Percentiles rank a stretch among this genome's conserved stretches.
phyloP scores from a whole-genome alignment of 2,329 filamentous ascomycete genomes.

The Neobulgaria alba region DNA sequence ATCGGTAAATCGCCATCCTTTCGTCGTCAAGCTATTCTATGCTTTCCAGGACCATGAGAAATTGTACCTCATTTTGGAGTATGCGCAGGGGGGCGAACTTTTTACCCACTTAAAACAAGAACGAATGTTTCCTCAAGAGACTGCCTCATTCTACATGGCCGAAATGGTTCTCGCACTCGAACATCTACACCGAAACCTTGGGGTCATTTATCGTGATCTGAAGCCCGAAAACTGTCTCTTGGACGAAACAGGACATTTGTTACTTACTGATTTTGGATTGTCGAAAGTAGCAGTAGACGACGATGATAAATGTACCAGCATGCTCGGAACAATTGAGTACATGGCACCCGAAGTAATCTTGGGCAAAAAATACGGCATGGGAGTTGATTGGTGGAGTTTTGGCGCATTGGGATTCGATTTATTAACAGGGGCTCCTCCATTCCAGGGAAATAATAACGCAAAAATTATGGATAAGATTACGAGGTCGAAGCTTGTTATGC shows the following conservation, averaged over 20 bases:
- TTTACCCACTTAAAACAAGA: slow-evolving; percentile 93
- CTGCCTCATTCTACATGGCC: slow-evolving; percentile 95
- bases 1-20: slow-evolving; percentile 91
- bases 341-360: slow-evolving; percentile 95
- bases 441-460: slow-evolving; percentile 80
- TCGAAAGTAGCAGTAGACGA: slow-evolving; percentile 85
- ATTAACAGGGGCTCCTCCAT: slow-evolving; percentile 86
- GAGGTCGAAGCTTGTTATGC: slow-evolving; percentile 80
- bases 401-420: slow-evolving; percentile 88
- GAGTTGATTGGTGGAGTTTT: slow-evolving; percentile 98
- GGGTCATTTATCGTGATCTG: slow-evolving; percentile 91
- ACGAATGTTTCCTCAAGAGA: slow-evolving; percentile 87
- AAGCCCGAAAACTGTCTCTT: slow-evolving; percentile 97
- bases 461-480: slow-evolving; percentile 96
- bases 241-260: slow-evolving; percentile 81
- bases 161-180: slow-evolving; percentile 93
- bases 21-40: slow-evolving; percentile 96
- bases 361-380: slow-evolving; percentile 82
- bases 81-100: slow-evolving; percentile 91
- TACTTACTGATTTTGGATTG: slow-evolving; percentile 93
- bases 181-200: slow-evolving; percentile 84
- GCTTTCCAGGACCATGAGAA: slow-evolving; percentile 98
- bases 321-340: slow-evolving; percentile 93
- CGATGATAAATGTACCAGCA: slow-evolving; percentile 66
- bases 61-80: slow-evolving; percentile 94